A percentile compares a stretch with the other conserved stretches of the same genome.
phyloP scores from a whole-genome alignment of 1,139 yeast genomes.

The Taphrina flavorubra region DNA sequence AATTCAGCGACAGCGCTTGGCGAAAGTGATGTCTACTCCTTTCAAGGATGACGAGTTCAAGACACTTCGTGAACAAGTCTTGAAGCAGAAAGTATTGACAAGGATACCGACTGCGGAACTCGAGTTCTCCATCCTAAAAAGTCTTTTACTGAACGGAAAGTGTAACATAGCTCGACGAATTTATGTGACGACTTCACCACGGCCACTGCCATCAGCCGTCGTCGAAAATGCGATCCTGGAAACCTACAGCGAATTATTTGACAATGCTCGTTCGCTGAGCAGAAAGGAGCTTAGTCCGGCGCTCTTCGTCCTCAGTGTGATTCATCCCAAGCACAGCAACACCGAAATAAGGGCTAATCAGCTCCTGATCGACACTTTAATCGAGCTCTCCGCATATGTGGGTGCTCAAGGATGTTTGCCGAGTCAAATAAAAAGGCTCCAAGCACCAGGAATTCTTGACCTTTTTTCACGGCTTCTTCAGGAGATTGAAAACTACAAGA shows the following conservation, averaged over 20 bases:
- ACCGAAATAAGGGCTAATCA: conserved; percentile 11
- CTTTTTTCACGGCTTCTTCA: conserved; percentile 21
- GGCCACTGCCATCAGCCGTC: conserved; percentile 21
- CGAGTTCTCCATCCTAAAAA: conserved; percentile 18
- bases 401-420: conserved; percentile 25
- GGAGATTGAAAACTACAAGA: conserved; percentile 19
- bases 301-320: conserved; percentile 1
- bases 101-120: conserved; percentile 1
- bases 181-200: conserved; percentile 33
- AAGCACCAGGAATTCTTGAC: conserved; percentile 1
- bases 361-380: conserved; percentile 28
- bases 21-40: conserved; percentile 4
- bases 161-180: conserved; percentile 14
- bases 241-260: conserved; percentile 26
- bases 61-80: conserved; percentile 3
- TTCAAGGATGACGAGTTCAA: conserved; percentile 12
- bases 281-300: conserved; percentile 23
- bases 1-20: conserved; percentile 13
- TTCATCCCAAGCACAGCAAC: conserved; percentile 32
- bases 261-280: conserved; percentile 29
- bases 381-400: conserved; percentile 26
- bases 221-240: conserved; percentile 30
- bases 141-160: conserved; percentile 8
- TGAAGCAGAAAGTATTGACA: conserved; percentile 7
- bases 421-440: conserved; percentile 1